These are phyloP conservation scores for Nicotiana tomentosiformis DNA, from an alignment of 257 asterid species.

Conservation along the genomic window DNA sequence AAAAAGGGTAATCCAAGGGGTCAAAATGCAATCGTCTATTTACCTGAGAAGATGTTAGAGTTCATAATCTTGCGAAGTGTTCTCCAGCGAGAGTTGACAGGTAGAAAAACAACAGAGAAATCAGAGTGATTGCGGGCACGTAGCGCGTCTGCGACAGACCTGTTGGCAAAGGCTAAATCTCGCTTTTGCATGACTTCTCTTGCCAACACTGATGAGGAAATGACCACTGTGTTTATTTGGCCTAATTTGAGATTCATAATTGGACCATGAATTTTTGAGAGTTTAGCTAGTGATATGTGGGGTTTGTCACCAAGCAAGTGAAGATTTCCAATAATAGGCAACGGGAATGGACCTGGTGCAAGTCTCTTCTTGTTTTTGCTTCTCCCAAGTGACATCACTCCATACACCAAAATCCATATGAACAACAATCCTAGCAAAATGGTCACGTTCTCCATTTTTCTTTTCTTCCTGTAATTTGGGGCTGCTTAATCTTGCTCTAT, in stretches of 20 bases:
- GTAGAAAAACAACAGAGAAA: slow-evolving; percentile 64
- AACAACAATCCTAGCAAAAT: slow-evolving; percentile 38
- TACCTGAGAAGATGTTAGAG: slow-evolving; percentile 51
- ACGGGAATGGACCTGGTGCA: slow-evolving; percentile 42
- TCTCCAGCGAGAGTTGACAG: slow-evolving; percentile 57
- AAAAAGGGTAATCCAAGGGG: too few species aligned
- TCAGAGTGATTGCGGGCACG: slow-evolving; percentile 54
- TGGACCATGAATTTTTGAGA: slow-evolving; percentile 59
- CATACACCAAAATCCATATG: neutral
- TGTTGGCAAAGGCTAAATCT: slow-evolving; percentile 52
- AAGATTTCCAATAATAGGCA: slow-evolving; percentile 69
- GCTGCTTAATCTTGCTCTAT: too few species aligned
- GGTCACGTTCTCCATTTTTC: slow-evolving; percentile 18
- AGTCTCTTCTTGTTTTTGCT: slow-evolving; percentile 7
- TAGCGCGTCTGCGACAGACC: slow-evolving; percentile 39
- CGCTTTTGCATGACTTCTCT: slow-evolving; percentile 61
- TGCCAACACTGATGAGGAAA: slow-evolving; percentile 57
- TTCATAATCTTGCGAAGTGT: slow-evolving; percentile 53
- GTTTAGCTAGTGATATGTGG: slow-evolving; percentile 53
- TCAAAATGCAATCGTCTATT: too few species aligned
- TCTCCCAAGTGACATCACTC: neutral
- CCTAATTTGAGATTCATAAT: slow-evolving; percentile 68
- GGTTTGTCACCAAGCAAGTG: slow-evolving; percentile 67
- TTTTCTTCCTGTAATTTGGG: too few species aligned
- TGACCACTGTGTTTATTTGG: slow-evolving; percentile 40